phyloP scores from a whole-genome alignment of 1,139 yeast species.

The Taiozyma sp. region DNA sequence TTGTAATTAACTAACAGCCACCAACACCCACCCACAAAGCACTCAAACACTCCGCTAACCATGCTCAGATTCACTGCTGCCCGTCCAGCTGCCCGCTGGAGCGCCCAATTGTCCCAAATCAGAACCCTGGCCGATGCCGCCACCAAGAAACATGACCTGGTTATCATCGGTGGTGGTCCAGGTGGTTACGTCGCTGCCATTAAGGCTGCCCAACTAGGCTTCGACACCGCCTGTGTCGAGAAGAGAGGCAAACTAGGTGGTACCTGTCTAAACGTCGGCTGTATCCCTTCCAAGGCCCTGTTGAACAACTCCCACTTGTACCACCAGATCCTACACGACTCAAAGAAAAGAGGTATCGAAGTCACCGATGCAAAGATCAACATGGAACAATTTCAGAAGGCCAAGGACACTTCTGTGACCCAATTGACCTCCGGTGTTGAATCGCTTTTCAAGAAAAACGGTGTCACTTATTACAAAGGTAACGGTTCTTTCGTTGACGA shows the following conservation, averaged over 20 bases:
- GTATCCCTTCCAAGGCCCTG: constrained; percentile 96
- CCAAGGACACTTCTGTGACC: constrained; percentile 85
- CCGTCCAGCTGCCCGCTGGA: constrained; percentile 12
- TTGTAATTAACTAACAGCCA: background rate
- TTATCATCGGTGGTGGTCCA: constrained; percentile 98
- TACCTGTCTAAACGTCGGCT: constrained; percentile 96
- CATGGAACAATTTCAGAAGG: constrained; percentile 76
- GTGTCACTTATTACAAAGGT: constrained; percentile 93
- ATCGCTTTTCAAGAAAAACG: constrained; percentile 90
- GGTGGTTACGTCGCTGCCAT: constrained; percentile 99
- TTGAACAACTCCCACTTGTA: constrained; percentile 91
- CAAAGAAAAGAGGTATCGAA: constrained; percentile 86
- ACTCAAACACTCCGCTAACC: background rate
- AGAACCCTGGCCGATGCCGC: constrained; percentile 11
- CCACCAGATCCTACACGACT: constrained; percentile 84
- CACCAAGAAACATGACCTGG: constrained; percentile 65
- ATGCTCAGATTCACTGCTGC: constrained; percentile 21
- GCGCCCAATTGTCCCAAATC: constrained; percentile 4
- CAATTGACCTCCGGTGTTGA: constrained; percentile 93
- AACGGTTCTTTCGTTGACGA: constrained; percentile 84
- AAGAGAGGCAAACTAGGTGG: constrained; percentile 97
- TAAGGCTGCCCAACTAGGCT: constrained; percentile 95
- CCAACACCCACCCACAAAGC: background rate
- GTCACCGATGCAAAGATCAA: constrained; percentile 74
- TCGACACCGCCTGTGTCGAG: constrained; percentile 93